A percentile compares a stretch with the other conserved stretches of the same genome.
These are phyloP conservation scores for Raphanus sativus DNA, from an alignment of 345 rosid species.

Conservation along the genomic window DNA sequence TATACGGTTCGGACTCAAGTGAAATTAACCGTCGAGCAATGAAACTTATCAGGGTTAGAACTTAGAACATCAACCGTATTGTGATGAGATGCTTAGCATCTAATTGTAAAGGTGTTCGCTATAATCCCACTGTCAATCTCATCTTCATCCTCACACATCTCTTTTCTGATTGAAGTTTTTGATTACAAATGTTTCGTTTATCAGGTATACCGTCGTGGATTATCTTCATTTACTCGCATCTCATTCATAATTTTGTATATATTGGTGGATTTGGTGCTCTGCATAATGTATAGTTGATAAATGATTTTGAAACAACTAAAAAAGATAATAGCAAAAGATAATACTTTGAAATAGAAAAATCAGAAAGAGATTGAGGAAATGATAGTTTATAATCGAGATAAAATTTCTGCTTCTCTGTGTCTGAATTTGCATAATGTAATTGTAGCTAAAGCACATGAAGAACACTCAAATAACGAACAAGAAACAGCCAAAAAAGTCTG, in stretches of 20 bases:
- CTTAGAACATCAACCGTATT: too few relatives aligned
- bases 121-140: background rate
- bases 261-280: background rate
- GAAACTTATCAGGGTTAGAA: too few relatives aligned
- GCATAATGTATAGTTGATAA: background rate
- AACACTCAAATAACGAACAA: background rate
- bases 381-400: too few relatives aligned
- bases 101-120: too few relatives aligned
- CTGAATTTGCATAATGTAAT: background rate
- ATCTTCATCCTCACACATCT: background rate
- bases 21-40: too few relatives aligned
- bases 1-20: too few relatives aligned
- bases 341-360: too few relatives aligned
- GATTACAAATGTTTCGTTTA: background rate
- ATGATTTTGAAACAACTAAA: background rate
- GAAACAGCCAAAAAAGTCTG: background rate
- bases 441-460: background rate
- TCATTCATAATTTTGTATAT: background rate
- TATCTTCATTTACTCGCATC: background rate
- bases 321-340: too few relatives aligned
- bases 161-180: background rate
- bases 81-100: too few relatives aligned
- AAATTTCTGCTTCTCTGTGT: too few relatives aligned
- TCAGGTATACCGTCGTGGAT: background rate
- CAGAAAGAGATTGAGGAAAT: too few relatives aligned